phyloP scores from a whole-genome alignment of 208 protist species.

The Wallacemonas collosoma region DNA sequence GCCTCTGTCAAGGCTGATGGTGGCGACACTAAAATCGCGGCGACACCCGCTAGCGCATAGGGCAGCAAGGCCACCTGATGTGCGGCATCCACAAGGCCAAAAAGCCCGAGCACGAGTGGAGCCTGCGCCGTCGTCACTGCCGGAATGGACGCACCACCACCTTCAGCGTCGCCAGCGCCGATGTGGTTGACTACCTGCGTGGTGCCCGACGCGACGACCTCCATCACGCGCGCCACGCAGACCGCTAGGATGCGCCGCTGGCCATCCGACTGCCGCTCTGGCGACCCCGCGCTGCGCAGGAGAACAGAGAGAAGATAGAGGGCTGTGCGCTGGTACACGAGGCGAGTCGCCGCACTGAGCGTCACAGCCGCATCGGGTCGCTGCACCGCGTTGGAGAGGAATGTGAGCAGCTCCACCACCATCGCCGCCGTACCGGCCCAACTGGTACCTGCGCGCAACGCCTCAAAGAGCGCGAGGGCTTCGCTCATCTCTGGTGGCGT shows the following conservation, averaged over 20 bases:
- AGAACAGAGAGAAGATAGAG: slow-evolving; percentile 20
- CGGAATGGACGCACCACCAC: slow-evolving; percentile 13
- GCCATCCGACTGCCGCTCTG: slow-evolving; percentile 16
- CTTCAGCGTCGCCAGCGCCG: neutral
- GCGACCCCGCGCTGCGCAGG: slow-evolving; percentile 7
- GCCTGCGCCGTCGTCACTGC: slow-evolving; percentile 8
- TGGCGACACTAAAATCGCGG: neutral
- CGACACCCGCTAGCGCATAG: slow-evolving; percentile 26
- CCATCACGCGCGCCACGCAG: slow-evolving; percentile 20
- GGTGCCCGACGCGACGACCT: neutral
- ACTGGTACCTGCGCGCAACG: slow-evolving; percentile 30
- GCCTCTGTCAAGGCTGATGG: neutral
- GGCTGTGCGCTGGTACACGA: slow-evolving; percentile 1
- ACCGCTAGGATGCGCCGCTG: slow-evolving; percentile 24
- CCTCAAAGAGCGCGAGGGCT: slow-evolving; percentile 42
- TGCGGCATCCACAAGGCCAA: slow-evolving; percentile 15
- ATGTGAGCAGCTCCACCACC: slow-evolving; percentile 39
- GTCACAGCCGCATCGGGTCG: neutral
- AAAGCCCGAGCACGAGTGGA: slow-evolving; percentile 29
- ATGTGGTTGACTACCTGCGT: neutral
- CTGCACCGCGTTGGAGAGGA: slow-evolving; percentile 15
- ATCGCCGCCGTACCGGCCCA: slow-evolving; percentile 46
- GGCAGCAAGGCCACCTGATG: slow-evolving; percentile 24
- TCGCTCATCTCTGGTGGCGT: slow-evolving; percentile 20
- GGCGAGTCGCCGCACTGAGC: neutral